Base-by-base conservation (phyloP, 164 flowering plant genomes). In the Amborella trichopoda region DNA sequence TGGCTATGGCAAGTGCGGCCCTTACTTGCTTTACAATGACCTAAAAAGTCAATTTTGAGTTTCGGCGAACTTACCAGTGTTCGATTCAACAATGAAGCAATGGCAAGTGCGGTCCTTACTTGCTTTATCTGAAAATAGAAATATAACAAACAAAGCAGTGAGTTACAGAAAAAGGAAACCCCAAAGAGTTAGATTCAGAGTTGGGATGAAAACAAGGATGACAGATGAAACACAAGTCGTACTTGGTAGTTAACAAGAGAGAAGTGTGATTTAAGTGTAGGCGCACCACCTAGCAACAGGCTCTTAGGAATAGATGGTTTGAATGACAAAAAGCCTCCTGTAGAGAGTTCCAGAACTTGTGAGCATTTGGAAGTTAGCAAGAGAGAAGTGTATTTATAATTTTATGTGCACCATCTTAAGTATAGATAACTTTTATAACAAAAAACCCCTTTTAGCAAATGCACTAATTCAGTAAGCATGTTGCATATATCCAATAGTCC, bases 261-360 rank as follows among this genome's bases (percentile, higher is more conserved):
- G 60, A 91, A 91, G 68, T 91, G 99, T 59, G 99, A 62, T 28
- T 75, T 80, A 47, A 91, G 3, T 36, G 55, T 73, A 63, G 87
- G 94, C 49, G 71, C 70, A 55, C 96, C 99, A 53, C 78, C 94
- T 18, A 91, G 68, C 59, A 91, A 60, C 65, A 81, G 70, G 55
- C 66, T 77, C 75, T 82, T 91, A 4, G 99, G 96, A 34, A 91
- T 77, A 6, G 80, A 71, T 54, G 88, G 86, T 61, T 77, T 91
- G 62, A 87, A 91, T 58, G 99, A 68, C 63, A 91, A 65, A 62
- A 84, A 84, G 48, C 96, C 99, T 53, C 96, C 99, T 91, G 95
- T 70, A 71, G 13, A 55, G 48, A 34, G 44, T 51, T 10, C 37
- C 24, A n/a, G 58, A 28, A 48, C 19, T 10, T 43, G 46, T 23